Base-by-base conservation (phyloP, 805 yeast genomes). In the Starmerella gropengiesseri region DNA sequence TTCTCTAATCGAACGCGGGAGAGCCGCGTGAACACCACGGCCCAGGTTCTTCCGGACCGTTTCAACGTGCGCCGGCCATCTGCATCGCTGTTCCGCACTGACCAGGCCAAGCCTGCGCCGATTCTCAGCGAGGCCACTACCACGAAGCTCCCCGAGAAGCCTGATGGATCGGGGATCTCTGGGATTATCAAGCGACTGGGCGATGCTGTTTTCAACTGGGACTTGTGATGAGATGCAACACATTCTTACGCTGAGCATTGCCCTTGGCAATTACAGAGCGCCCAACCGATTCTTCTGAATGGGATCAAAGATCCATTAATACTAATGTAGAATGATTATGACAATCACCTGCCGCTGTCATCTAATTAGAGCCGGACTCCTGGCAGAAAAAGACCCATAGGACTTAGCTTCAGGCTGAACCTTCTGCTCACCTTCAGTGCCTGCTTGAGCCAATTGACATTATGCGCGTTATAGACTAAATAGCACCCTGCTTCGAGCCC, bases 121-220 rank as follows among this genome's bases (percentile, higher is more conserved):
- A 26, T 23, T 5, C 22, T 36, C 13, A 30, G 27, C 21, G 41
- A 37, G 23, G 17, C 27, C 11, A 36, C 23, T 5, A 41, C 34
- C 41, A 37, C 50, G n/a, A 30, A 31, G 32, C 21, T 37, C 25
- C 47, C 50, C 5, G 31, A 36, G 25, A 17, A 14, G 5, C n/a
- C 39, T 2, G 25, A 36, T 3, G 19, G 28, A 3, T 13, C 31
- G 7, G 39, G 31, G 25, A 8, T 25, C 19, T 31, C 25, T 4
- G 39, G 30, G n/a, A 13, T 34, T 23, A 12, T 36, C 25, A 16
- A 26, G 13, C 17, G 13, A 18, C 13, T 27, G 11, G 31, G 39
- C 23, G 72, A 72, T 52, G 59, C 73, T 60, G 55, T 73, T 28
- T 73, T 74, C 54, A 77, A 77, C 2, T 73, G 76, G 75, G 75